phyloP scores from a whole-genome alignment of 441 rosid species.

The Gossypium schwendimanii region DNA sequence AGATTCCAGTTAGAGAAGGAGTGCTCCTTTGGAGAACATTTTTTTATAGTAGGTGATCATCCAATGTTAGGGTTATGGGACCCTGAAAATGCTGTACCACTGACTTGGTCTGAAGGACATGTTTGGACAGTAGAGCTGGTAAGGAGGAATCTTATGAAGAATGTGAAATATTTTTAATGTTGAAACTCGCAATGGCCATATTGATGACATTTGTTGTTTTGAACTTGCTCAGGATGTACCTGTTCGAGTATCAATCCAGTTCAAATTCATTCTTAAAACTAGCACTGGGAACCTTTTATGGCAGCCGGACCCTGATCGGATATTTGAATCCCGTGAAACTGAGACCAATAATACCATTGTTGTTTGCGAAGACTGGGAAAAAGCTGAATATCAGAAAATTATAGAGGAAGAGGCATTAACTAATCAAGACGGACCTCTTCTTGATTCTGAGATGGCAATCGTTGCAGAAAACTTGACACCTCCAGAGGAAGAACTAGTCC shows the following conservation, averaged over 20 bases:
- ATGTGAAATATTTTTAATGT: not conserved
- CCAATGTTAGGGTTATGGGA: conserved; percentile 73
- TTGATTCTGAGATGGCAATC: conserved; percentile 17
- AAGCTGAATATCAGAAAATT: conserved; percentile 45
- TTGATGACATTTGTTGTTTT: conserved; percentile 3
- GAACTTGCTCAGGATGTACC: conserved; percentile 50
- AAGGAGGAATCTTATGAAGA: conserved; percentile 13
- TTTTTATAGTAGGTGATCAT: conserved; percentile 65
- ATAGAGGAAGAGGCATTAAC: conserved; percentile 38
- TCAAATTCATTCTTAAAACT: conserved; percentile 61
- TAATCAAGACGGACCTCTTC: conserved; percentile 20
- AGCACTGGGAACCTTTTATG: conserved; percentile 40
- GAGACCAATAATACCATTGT: conserved; percentile 30
- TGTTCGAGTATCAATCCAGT: conserved; percentile 45
- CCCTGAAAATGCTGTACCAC: conserved; percentile 54
- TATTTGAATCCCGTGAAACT: conserved; percentile 51
- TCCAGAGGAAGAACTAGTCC: conserved; percentile 19
- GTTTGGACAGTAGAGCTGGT: conserved; percentile 71
- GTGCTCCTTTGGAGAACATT: conserved; percentile 72
- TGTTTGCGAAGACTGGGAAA: conserved; percentile 67
- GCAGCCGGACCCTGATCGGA: conserved; percentile 78
- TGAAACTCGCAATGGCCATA: not conserved
- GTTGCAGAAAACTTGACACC: conserved; percentile 21
- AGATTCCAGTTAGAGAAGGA: conserved; percentile 62
- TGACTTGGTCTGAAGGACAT: conserved; percentile 80